Base-by-base conservation (phyloP, 164 flowering plant genomes). In the Taxillus chinensis region DNA sequence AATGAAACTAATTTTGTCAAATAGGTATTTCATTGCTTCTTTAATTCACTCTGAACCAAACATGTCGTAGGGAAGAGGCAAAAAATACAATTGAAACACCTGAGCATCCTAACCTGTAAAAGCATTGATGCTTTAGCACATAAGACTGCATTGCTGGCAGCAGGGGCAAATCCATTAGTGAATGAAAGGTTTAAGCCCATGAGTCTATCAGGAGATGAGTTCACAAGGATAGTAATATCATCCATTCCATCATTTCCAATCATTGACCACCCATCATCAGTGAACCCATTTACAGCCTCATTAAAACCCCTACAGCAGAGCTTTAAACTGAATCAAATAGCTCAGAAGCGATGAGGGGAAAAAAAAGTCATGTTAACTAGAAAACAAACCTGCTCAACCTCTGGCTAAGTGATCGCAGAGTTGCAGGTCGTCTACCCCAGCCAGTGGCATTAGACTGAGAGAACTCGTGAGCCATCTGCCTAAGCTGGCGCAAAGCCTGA, bases 41-140 rank as follows among this genome's bases (percentile, higher is more conserved):
- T 27, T 27, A 27, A 27, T 27, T 27, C 27, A 27, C 27, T 27
- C 27, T 27, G 27, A 27, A 27, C 27, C 27, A 27, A 27, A 27
- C 27, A 27, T 27, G 27, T 27, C 27, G 27, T 27, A 27, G 27
- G 27, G 27, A 27, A 27, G 27, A 27, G 27, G 27, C 27, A 27
- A 27, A 27, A 27, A 27, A 27, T 27, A 27, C 27, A 27, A 27
- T 27, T 27, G 56, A 51, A 57, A 45, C 39, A 41, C 14, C 56
- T 7, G 38, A 39, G 40, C 27, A 65, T 39, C 61, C 77, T 66
- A 3, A 87, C 99, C 93, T 90, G 97, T 59, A 93, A 73, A 60
- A 93, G 93, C 99, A 93, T 93, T 49, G 99, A 90, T 57, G 97
- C 97, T 76, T 83, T 89, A 27, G 99, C 99, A 78, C 99, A 93